Evolutionary conservation across 2,329 filamentous ascomycete genomes (phyloP).

Genomic region (Aspergillus pseudoglaucus): DNA sequence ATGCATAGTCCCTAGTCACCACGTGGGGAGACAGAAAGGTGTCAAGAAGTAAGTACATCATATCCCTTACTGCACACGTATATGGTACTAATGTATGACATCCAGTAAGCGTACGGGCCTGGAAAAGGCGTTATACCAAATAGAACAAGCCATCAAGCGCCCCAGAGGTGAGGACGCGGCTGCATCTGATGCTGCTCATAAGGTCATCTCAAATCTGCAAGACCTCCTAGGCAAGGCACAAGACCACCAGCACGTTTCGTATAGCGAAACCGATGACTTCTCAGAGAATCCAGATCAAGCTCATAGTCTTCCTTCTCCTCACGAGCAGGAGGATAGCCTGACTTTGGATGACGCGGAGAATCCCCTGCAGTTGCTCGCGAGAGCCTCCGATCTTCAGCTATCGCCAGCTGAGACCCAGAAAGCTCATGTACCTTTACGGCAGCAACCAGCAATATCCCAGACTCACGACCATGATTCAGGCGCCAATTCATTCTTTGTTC

Average conservation of each 20-base stretch:
- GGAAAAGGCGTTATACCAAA: slow-evolving; percentile 67
- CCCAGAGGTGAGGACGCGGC: slow-evolving; percentile 43
- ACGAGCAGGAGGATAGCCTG: slow-evolving; percentile 45
- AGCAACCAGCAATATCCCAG: slow-evolving; percentile 30
- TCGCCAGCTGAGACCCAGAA: slow-evolving; percentile 31
- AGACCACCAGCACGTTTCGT: slow-evolving; percentile 23
- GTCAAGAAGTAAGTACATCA: slow-evolving; percentile 59
- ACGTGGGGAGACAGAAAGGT: slow-evolving; percentile 66
- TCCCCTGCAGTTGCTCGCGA: slow-evolving; percentile 64
- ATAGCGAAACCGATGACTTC: slow-evolving; percentile 21
- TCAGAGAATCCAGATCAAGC: slow-evolving; percentile 25
- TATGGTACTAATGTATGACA: slow-evolving; percentile 2
- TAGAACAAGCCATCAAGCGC: slow-evolving; percentile 62
- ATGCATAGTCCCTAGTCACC: slow-evolving; percentile 65
- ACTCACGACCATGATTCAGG: slow-evolving; percentile 8
- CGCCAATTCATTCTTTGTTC: slow-evolving; percentile 61
- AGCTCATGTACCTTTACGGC: slow-evolving; percentile 25
- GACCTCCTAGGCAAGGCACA: slow-evolving; percentile 47
- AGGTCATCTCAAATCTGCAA: slow-evolving; percentile 40
- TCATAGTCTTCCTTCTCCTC: slow-evolving; percentile 15
- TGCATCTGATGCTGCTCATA: slow-evolving; percentile 38
- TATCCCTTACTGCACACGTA: slow-evolving; percentile 12
- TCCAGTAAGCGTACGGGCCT: slow-evolving; percentile 64
- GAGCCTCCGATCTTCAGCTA: slow-evolving; percentile 63
- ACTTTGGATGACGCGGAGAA: slow-evolving; percentile 69